These are phyloP conservation scores for Vigna radiata DNA, from an alignment of 306 rosid genomes.

Conservation along the genomic window DNA sequence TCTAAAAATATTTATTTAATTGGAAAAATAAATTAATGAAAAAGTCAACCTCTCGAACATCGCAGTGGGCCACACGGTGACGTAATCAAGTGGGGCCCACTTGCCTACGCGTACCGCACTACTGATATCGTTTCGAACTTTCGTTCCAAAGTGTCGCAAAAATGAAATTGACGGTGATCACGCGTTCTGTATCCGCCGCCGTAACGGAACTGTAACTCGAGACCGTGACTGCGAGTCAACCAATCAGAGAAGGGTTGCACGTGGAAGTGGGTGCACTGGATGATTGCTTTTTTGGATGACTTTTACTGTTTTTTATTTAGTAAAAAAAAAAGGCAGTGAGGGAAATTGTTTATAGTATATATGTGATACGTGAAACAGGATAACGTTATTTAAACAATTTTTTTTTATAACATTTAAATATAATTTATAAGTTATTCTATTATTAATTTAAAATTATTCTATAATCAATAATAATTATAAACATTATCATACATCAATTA, in stretches of 20 bases:
- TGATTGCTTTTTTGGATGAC: background rate
- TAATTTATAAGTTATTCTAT: no score
- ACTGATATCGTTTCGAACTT: constrained; percentile 51
- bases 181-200: constrained; percentile 16
- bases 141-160: background rate
- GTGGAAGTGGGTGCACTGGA: constrained; percentile 8
- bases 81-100: constrained; percentile 30
- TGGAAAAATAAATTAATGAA: background rate
- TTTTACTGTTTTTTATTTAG: background rate
- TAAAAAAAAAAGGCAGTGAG: background rate
- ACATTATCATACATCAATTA: no score
- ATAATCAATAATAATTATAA: no score
- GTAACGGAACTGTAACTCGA: background rate
- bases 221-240: constrained; percentile 29
- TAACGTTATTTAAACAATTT: no score
- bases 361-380: no score
- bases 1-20: background rate
- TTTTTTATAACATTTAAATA: no score
- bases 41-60: constrained; percentile 34
- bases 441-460: no score
- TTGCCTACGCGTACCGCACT: constrained; percentile 41
- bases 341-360: background rate
- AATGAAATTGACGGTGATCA: constrained; percentile 35
- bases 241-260: background rate
- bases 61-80: constrained; percentile 22